Conservation (phyloP, 768 basidiomycete species). For the Amyloporia xantha region DNA sequence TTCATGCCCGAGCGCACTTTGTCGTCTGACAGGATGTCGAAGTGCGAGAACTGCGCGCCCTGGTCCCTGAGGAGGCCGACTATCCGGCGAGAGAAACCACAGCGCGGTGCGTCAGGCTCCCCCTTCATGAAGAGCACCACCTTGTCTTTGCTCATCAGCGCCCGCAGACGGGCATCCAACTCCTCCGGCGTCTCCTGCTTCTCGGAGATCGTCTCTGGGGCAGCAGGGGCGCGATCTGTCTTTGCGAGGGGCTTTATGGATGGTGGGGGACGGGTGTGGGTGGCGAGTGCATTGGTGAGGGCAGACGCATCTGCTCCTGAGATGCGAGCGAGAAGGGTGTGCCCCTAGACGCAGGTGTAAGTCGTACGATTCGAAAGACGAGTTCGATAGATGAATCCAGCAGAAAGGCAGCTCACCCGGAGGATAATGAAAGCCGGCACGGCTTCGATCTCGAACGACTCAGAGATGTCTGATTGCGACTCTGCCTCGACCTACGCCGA, state of each 20-base stretch:
- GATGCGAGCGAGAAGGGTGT: slow-evolving; percentile 74
- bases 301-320: slow-evolving; percentile 70
- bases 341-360: slow-evolving; percentile 52
- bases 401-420: slow-evolving; percentile 41
- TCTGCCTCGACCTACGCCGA: slow-evolving; percentile 73
- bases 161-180: slow-evolving; percentile 54
- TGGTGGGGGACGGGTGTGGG: slow-evolving; percentile 36
- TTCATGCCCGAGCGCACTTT: slow-evolving; percentile 52
- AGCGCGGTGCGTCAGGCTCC: slow-evolving; percentile 49
- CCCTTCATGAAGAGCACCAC: slow-evolving; percentile 68
- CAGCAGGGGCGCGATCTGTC: slow-evolving; percentile 37
- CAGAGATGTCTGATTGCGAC: slow-evolving; percentile 72
- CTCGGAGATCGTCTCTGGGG: slow-evolving; percentile 22
- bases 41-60: slow-evolving; percentile 44
- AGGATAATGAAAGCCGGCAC: slow-evolving; percentile 85
- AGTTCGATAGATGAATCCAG: background rate
- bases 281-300: slow-evolving; percentile 55
- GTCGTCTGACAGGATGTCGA: slow-evolving; percentile 55
- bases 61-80: slow-evolving; percentile 44
- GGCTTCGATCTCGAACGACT: slow-evolving; percentile 86
- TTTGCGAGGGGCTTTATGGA: slow-evolving; percentile 38
- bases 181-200: slow-evolving; percentile 55
- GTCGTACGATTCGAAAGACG: background rate
- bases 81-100: slow-evolving; percentile 55
- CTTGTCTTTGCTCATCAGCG: slow-evolving; percentile 66